These are phyloP conservation scores for Alloteropsis angusta DNA, from an alignment of 202 grass and related monocot genomes.

Conservation along the genomic window DNA sequence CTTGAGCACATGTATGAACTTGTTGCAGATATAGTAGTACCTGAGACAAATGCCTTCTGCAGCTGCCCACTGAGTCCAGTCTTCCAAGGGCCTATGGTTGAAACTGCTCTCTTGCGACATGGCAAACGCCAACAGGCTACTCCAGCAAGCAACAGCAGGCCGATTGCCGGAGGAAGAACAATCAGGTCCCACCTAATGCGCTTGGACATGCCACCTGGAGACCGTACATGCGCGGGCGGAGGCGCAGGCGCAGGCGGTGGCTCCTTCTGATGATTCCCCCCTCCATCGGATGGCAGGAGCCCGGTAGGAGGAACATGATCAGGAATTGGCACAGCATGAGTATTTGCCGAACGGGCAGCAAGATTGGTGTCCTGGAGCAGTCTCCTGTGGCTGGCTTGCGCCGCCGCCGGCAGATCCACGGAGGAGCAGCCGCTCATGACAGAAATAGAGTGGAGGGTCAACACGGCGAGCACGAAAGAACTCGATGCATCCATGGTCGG, in stretches of 20 bases:
- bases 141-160: constrained; percentile 27
- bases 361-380: constrained; percentile 38
- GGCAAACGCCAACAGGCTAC: constrained; percentile 31
- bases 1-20: not conserved
- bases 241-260: not conserved
- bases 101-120: constrained; percentile 26
- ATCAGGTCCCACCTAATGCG: constrained; percentile 32
- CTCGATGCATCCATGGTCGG: constrained; percentile 15
- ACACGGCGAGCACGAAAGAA: constrained; percentile 8
- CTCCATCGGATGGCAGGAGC: too few relatives aligned
- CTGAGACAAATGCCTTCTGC: constrained; percentile 78
- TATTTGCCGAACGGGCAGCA: not conserved
- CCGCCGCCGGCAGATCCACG: constrained; percentile 1
- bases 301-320: constrained; percentile 26
- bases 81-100: constrained; percentile 63
- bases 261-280: not conserved
- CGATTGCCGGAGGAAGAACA: constrained; percentile 22
- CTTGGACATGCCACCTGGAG: not conserved
- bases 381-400: constrained; percentile 28
- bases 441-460: constrained; percentile 23
- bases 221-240: not conserved
- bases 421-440: constrained; percentile 9
- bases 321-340: not conserved
- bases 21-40: constrained; percentile 12
- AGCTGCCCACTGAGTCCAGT: constrained; percentile 81